A percentile compares a stretch with the other conserved stretches of the same genome.
Evolutionary conservation across 2,329 filamentous ascomycete species (phyloP).

Genomic region (Thielaviopsis ethacetica): DNA sequence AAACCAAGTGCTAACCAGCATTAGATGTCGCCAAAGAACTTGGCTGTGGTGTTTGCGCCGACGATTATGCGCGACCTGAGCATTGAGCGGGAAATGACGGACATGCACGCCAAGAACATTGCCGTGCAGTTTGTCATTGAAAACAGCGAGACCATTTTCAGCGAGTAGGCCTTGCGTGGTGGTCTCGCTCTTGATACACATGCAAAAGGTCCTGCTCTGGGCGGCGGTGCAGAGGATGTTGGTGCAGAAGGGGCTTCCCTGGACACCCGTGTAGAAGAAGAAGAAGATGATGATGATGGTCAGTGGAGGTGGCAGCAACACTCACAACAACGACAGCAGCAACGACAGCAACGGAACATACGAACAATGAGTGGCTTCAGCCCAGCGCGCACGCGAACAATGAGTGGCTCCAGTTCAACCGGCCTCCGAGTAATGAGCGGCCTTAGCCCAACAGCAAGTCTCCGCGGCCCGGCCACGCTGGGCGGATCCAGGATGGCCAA

Average conservation of each 20-base stretch:
- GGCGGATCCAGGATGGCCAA: too few relatives aligned
- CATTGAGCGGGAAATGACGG: constrained; percentile 85
- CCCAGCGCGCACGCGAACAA: too few relatives aligned
- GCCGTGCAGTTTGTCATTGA: constrained; percentile 89
- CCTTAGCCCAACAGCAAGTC: too few relatives aligned
- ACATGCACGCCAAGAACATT: constrained; percentile 85
- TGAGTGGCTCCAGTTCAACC: too few relatives aligned
- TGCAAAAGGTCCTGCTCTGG: not conserved
- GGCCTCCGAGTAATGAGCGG: too few relatives aligned
- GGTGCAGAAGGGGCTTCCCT: not conserved
- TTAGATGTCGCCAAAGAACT: constrained; percentile 88
- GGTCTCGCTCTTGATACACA: constrained; percentile 4
- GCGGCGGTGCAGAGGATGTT: not conserved
- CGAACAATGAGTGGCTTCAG: too few relatives aligned
- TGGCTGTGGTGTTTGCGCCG: constrained; percentile 92
- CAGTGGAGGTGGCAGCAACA: too few relatives aligned
- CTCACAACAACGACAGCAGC: too few relatives aligned
- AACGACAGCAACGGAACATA: too few relatives aligned
- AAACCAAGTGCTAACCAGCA: not conserved
- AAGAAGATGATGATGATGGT: too few relatives aligned
- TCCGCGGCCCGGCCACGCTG: too few relatives aligned
- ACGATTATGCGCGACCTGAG: constrained; percentile 90
- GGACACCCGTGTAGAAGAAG: not conserved
- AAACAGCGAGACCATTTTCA: constrained; percentile 70
- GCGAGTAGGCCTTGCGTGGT: constrained; percentile 20